Conservation (phyloP, 2,329 filamentous ascomycete genomes). For the Metarhizium rileyi region DNA sequence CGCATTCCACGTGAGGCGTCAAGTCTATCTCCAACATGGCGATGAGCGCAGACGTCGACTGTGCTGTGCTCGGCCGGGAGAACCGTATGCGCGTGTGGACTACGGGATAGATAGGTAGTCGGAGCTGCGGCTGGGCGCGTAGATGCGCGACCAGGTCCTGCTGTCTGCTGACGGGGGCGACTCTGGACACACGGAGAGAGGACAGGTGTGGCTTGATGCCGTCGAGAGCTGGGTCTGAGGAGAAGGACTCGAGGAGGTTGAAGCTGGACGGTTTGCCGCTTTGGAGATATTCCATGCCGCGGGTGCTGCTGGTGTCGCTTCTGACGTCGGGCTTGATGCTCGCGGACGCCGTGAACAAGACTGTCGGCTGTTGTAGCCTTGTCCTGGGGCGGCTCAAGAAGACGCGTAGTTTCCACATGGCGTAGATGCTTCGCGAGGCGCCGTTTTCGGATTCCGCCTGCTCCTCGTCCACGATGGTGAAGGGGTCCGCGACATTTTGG, state of each 20-base stretch:
- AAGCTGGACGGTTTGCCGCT: constrained; percentile 60
- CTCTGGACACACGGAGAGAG: constrained; percentile 63
- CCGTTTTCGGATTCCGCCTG: constrained; percentile 15
- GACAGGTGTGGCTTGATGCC: constrained; percentile 59
- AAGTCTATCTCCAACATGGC: constrained; percentile 67
- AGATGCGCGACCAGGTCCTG: constrained; percentile 55
- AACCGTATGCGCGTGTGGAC: constrained; percentile 67
- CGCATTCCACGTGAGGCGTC: constrained; percentile 58
- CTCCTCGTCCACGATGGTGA: constrained; percentile 37
- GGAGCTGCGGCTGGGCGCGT: constrained; percentile 51
- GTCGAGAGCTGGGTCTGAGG: constrained; percentile 51
- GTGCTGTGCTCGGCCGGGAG: constrained; percentile 50
- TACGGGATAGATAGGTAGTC: constrained; percentile 56
- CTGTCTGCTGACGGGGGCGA: constrained; percentile 55
- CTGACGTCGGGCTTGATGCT: constrained; percentile 43
- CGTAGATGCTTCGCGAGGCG: constrained; percentile 34
- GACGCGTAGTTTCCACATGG: constrained; percentile 51
- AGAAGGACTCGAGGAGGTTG: constrained; percentile 69
- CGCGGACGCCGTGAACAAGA: constrained; percentile 54
- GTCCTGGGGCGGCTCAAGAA: constrained; percentile 51
- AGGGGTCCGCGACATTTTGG: constrained; percentile 38
- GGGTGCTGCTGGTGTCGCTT: constrained; percentile 17
- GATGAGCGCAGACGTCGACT: constrained; percentile 51
- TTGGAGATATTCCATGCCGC: constrained; percentile 53
- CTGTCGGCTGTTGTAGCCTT: constrained; percentile 54